Evolutionary conservation across 2,329 filamentous ascomycete species (phyloP).

Genomic region (Penicillium capsulatum): DNA sequence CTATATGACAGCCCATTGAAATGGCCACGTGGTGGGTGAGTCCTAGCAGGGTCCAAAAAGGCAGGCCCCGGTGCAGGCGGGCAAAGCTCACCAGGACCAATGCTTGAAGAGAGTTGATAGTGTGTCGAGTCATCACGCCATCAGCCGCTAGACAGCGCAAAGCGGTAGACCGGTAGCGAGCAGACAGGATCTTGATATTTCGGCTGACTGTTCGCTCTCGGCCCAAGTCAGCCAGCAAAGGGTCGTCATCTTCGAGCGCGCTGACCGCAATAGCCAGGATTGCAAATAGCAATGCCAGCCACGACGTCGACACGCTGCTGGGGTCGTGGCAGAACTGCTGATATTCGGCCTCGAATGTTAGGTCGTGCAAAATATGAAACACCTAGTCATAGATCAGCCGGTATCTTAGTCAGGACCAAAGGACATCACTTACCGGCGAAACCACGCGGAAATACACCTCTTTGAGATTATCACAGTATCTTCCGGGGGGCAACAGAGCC

Average conservation of each 20-base stretch:
- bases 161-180: slow-evolving; percentile 36
- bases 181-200: slow-evolving; percentile 36
- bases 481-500: slow-evolving; percentile 31
- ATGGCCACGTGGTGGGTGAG: slow-evolving; percentile 41
- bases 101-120: slow-evolving; percentile 39
- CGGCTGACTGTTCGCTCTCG: slow-evolving; percentile 35
- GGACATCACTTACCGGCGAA: slow-evolving; percentile 31
- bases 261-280: slow-evolving; percentile 39
- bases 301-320: slow-evolving; percentile 33
- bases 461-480: slow-evolving; percentile 37
- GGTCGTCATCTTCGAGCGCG: slow-evolving; percentile 35
- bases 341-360: slow-evolving; percentile 40
- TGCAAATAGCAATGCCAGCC: slow-evolving; percentile 40
- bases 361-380: slow-evolving; percentile 42
- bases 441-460: slow-evolving; percentile 38
- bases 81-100: slow-evolving; percentile 41
- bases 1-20: slow-evolving; percentile 42
- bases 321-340: slow-evolving; percentile 36
- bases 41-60: slow-evolving; percentile 40
- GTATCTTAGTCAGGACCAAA: background rate
- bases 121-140: slow-evolving; percentile 37
- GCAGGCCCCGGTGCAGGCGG: slow-evolving; percentile 33
- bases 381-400: slow-evolving; percentile 22
- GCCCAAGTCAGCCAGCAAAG: slow-evolving; percentile 35
- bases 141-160: slow-evolving; percentile 40